phyloP scores from a whole-genome alignment of 2,329 filamentous ascomycete genomes.

The Fusarium sulawesiense region DNA sequence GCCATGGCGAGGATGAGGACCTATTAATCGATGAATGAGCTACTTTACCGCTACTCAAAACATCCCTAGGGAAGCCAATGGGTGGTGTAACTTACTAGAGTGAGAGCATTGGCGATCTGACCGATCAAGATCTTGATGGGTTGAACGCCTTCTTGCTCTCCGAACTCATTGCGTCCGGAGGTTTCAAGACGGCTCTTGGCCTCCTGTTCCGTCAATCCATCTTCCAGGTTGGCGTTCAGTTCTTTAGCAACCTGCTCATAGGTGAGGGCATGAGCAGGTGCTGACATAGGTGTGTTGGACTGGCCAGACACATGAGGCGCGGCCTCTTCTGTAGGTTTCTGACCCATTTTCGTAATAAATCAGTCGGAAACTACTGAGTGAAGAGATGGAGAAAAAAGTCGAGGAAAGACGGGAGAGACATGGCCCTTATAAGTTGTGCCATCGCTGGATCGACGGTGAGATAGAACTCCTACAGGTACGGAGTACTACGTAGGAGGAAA shows the following conservation, averaged over 20 bases:
- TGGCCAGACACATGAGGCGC: slow-evolving; percentile 38
- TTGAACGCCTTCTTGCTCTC: slow-evolving; percentile 69
- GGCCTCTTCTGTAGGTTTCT: slow-evolving; percentile 23
- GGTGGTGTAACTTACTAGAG: slow-evolving; percentile 60
- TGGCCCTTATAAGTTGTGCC: slow-evolving; percentile 1
- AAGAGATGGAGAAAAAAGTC: not conserved
- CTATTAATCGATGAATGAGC: slow-evolving; percentile 45
- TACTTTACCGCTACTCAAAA: slow-evolving; percentile 25
- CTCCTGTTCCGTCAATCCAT: slow-evolving; percentile 28
- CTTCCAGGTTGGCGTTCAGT: slow-evolving; percentile 21
- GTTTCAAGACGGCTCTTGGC: slow-evolving; percentile 65
- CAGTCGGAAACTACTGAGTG: not conserved
- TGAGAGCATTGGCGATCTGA: slow-evolving; percentile 77
- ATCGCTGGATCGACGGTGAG: not conserved
- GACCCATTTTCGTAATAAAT: slow-evolving; percentile 18
- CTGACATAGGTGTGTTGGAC: slow-evolving; percentile 41
- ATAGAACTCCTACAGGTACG: not conserved
- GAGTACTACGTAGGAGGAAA: not conserved
- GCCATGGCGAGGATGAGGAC: slow-evolving; percentile 68
- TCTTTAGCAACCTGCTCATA: slow-evolving; percentile 35
- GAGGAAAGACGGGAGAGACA: not conserved
- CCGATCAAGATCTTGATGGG: slow-evolving; percentile 71
- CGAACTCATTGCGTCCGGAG: slow-evolving; percentile 72
- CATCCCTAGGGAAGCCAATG: slow-evolving; percentile 3
- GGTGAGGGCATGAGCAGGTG: slow-evolving; percentile 38